Evolutionary conservation across 2,329 filamentous ascomycete species (phyloP).

Genomic region (Pezicula neosporulosa): DNA sequence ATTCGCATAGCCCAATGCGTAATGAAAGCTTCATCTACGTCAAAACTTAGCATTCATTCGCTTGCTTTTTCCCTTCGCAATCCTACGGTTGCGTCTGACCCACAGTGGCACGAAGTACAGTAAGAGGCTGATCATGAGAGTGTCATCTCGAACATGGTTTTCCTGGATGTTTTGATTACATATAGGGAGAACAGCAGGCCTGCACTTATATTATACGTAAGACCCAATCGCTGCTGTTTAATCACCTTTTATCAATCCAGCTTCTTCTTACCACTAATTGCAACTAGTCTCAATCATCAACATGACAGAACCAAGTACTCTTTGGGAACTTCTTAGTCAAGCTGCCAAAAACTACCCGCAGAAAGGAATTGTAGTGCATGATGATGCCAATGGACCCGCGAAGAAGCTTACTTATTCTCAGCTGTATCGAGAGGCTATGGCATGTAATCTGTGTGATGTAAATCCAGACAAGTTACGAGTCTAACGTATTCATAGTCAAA

Average conservation of each 20-base stretch:
- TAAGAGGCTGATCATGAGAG: too few species aligned
- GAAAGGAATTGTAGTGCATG: not conserved
- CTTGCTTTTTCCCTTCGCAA: too few species aligned
- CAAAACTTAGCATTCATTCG: too few species aligned
- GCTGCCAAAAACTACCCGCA: not conserved
- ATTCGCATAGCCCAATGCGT: too few species aligned
- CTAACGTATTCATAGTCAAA: not conserved
- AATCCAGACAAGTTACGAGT: not conserved
- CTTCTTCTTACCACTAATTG: not conserved
- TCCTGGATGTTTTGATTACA: too few species aligned
- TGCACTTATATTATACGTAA: too few species aligned
- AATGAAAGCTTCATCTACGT: too few species aligned
- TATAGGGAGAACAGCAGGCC: too few species aligned
- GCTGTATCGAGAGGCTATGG: not conserved
- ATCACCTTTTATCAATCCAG: not conserved
- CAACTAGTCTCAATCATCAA: not conserved
- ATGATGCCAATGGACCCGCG: not conserved
- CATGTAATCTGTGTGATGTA: not conserved
- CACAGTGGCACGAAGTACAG: too few species aligned
- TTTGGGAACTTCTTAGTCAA: not conserved
- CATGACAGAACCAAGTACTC: not conserved
- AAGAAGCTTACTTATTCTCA: not conserved
- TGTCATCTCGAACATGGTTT: too few species aligned
- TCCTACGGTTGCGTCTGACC: too few species aligned
- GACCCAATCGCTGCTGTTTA: too few species aligned